phyloP scores from a whole-genome alignment of 2,329 filamentous ascomycete genomes.

The Cercospora nicotianae region DNA sequence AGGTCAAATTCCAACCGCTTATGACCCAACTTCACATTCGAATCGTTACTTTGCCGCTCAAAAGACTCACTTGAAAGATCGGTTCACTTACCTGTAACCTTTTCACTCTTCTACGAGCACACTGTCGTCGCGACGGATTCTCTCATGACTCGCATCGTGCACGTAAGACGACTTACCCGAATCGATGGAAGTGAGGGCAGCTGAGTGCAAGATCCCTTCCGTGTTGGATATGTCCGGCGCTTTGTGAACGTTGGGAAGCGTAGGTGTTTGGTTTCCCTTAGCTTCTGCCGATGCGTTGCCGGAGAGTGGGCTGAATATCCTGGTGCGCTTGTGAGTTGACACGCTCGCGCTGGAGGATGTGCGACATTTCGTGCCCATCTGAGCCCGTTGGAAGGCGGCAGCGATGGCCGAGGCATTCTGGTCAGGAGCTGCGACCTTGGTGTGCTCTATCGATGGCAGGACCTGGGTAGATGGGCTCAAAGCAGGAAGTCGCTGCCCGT shows the following conservation, averaged over 20 bases:
- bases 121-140: not conserved
- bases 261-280: not conserved
- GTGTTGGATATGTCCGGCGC: not conserved
- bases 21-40: not conserved
- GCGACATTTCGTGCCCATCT: not conserved
- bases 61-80: not conserved
- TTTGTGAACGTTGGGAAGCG: not conserved
- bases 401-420: not conserved
- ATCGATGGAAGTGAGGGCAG: not conserved
- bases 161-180: not conserved
- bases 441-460: not conserved
- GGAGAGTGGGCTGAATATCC: not conserved
- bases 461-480: not conserved
- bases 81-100: not conserved
- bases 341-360: not conserved
- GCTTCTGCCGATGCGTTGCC: not conserved
- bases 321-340: not conserved
- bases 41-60: not conserved
- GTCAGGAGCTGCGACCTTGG: not conserved
- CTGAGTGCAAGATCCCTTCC: not conserved
- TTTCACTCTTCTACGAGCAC: not conserved
- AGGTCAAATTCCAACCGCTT: not conserved
- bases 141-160: not conserved
- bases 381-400: not conserved
- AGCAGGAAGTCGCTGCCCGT: too few relatives aligned